A percentile compares a stretch with the other conserved stretches of the same genome.
Evolutionary conservation across 2,329 filamentous ascomycete genomes (phyloP).

Genomic region (Ascochyta koolunga): DNA sequence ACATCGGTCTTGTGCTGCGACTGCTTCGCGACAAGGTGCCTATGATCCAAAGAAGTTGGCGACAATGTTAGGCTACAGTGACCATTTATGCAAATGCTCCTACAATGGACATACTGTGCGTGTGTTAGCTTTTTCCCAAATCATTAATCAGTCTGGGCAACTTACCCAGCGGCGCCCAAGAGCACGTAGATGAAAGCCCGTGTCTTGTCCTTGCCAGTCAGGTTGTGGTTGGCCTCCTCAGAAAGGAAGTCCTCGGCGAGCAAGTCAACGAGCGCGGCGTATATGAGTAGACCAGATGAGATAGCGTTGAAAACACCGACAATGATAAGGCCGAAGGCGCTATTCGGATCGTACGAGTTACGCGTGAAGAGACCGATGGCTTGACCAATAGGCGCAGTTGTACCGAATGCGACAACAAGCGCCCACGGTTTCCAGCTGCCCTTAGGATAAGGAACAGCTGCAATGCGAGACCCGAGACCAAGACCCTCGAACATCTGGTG

Average conservation of each 20-base stretch:
- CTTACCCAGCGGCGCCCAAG: slow-evolving; percentile 39
- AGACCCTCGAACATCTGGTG: slow-evolving; percentile 69
- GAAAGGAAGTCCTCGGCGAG: slow-evolving; percentile 70
- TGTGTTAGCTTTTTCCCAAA: slow-evolving; percentile 27
- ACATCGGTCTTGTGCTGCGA: neutral
- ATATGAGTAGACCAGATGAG: slow-evolving; percentile 66
- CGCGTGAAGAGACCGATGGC: slow-evolving; percentile 65
- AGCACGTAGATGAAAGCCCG: slow-evolving; percentile 56
- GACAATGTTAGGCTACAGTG: neutral
- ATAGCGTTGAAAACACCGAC: slow-evolving; percentile 71
- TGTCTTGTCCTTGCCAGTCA: slow-evolving; percentile 62
- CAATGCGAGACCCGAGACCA: slow-evolving; percentile 66
- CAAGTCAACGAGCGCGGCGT: slow-evolving; percentile 68
- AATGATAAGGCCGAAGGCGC: slow-evolving; percentile 67
- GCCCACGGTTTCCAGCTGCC: slow-evolving; percentile 65
- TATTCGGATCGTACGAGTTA: slow-evolving; percentile 66
- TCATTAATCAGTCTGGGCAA: slow-evolving; percentile 26
- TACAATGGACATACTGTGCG: slow-evolving; percentile 42
- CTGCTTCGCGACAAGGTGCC: neutral
- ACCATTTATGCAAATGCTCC: slow-evolving; percentile 44
- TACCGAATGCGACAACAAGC: slow-evolving; percentile 67
- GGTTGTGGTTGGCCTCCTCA: slow-evolving; percentile 49
- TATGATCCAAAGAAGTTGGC: neutral
- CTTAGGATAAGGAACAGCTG: slow-evolving; percentile 63
- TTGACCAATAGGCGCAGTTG: slow-evolving; percentile 68